Percentiles rank a stretch among this genome's conserved stretches.
Evolutionary conservation across 352 stramenopile species (phyloP).

Genomic region (Globisporangium okanoganense): DNA sequence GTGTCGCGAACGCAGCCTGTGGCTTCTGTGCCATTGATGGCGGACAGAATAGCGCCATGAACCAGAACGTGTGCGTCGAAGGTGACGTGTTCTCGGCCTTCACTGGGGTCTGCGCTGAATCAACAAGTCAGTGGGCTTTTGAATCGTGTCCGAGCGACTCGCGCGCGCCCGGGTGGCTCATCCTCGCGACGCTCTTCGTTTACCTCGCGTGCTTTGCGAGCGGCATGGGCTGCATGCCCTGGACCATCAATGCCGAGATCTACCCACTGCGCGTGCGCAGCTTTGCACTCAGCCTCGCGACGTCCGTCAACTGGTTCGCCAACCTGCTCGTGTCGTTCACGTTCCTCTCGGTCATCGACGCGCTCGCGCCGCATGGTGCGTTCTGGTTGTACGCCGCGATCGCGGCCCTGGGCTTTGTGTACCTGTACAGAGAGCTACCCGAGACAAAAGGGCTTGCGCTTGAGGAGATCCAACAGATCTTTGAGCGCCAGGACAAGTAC

Average conservation of each 20-base stretch:
- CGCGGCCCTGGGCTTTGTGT: constrained; percentile 65
- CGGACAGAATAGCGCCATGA: neutral
- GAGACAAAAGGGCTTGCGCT: constrained; percentile 93
- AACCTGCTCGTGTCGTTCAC: constrained; percentile 93
- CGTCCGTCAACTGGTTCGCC: constrained; percentile 90
- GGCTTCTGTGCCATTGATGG: constrained; percentile 33
- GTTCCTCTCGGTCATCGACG: constrained; percentile 89
- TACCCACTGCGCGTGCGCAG: constrained; percentile 88
- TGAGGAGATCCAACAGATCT: constrained; percentile 91
- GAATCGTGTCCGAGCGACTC: constrained; percentile 48
- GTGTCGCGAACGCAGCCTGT: constrained; percentile 51
- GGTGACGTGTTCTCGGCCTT: constrained; percentile 10
- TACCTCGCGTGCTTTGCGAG: constrained; percentile 77
- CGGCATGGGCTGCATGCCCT: constrained; percentile 88
- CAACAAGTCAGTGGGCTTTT: constrained; percentile 31
- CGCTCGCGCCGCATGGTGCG: constrained; percentile 48
- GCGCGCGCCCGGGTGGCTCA: constrained; percentile 35
- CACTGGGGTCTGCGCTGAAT: constrained; percentile 11
- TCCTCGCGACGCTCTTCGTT: constrained; percentile 61
- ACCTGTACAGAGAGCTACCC: constrained; percentile 77
- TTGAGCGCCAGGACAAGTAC: constrained; percentile 44
- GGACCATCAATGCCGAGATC: constrained; percentile 95
- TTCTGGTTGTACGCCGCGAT: constrained; percentile 92
- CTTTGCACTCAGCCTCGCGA: constrained; percentile 83
- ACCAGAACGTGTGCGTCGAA: constrained; percentile 26